Percentiles rank a stretch among this genome's conserved stretches.
These are phyloP conservation scores for Oryza brachyantha DNA, from an alignment of 176 grass and related monocot species.

Conservation along the genomic window DNA sequence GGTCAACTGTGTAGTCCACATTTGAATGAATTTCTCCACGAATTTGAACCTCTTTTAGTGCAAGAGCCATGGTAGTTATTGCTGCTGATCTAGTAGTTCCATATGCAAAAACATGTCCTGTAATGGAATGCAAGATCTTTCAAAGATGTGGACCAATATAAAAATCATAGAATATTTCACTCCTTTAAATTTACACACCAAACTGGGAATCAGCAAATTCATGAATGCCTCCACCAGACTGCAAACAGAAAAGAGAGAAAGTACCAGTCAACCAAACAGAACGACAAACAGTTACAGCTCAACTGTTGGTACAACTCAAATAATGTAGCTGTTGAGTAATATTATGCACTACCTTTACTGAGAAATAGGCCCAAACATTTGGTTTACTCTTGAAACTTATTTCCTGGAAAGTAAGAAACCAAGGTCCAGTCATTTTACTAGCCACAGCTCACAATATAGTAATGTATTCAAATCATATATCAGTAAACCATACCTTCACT, in stretches of 20 bases:
- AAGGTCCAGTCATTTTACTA: conserved; percentile 17
- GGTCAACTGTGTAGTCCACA: conserved; percentile 98
- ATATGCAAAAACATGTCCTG: conserved; percentile 99
- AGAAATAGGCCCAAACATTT: conserved; percentile 97
- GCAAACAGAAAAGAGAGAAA: conserved; percentile 21
- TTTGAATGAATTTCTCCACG: conserved; percentile 96
- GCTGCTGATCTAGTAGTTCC: conserved; percentile 79
- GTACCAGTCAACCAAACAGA: conserved; percentile 2
- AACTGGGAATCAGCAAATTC: conserved; percentile 99
- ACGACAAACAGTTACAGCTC: neutral
- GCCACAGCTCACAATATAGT: neutral
- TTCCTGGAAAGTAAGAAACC: conserved; percentile 61
- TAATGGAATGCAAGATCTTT: neutral
- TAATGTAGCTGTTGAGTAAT: neutral
- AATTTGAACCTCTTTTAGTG: conserved; percentile 95
- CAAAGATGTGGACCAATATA: conserved; percentile 8
- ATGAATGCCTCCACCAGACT: conserved; percentile 99
- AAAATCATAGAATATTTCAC: conserved; percentile 2
- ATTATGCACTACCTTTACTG: conserved; percentile 77
- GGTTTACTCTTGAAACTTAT: conserved; percentile 97
- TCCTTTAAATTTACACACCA: conserved; percentile 54
- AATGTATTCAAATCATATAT: conserved; percentile 29
- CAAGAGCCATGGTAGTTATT: conserved; percentile 93
- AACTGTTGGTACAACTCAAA: neutral
- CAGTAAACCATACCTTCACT: conserved; percentile 66